Conservation (phyloP, 1,284 basidiomycete species). For the Microbotryum saponariae region DNA sequence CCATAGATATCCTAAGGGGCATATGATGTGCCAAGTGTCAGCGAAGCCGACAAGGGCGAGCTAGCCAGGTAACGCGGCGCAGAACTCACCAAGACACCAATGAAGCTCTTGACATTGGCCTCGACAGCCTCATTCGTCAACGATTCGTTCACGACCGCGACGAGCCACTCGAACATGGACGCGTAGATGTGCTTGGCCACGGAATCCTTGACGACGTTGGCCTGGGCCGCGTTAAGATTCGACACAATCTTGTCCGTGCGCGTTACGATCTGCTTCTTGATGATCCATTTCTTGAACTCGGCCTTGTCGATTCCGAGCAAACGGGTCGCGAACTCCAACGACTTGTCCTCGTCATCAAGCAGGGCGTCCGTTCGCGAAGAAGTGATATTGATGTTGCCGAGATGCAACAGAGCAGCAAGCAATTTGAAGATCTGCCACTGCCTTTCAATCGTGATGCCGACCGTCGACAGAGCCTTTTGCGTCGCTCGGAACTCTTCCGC, state of each 20-base stretch:
- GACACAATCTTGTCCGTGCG: conserved; percentile 94
- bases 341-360: conserved; percentile 76
- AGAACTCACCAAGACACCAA: conserved; percentile 70
- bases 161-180: conserved; percentile 97
- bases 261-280: conserved; percentile 95
- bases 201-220: conserved; percentile 90
- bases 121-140: conserved; percentile 84
- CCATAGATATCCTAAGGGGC: conserved; percentile 52
- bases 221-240: conserved; percentile 74
- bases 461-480: conserved; percentile 88
- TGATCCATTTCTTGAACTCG: conserved; percentile 99
- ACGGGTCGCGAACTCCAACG: conserved; percentile 70
- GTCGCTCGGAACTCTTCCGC: conserved; percentile 89
- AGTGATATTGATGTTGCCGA: conserved; percentile 90
- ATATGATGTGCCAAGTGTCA: background rate
- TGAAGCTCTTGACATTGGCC: conserved; percentile 87
- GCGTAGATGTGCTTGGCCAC: conserved; percentile 99
- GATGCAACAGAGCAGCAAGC: conserved; percentile 84
- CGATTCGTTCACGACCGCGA: conserved; percentile 92
- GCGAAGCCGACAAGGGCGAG: background rate
- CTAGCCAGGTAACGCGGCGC: background rate
- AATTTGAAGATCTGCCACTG: conserved; percentile 98
- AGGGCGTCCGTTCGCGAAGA: conserved; percentile 72
- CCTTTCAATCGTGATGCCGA: conserved; percentile 92
- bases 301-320: conserved; percentile 81